Percentiles rank a stretch among this genome's conserved stretches.
These are phyloP conservation scores for Ophiostoma triangulosporum DNA, from an alignment of 2,329 filamentous ascomycete genomes.

Conservation along the genomic window DNA sequence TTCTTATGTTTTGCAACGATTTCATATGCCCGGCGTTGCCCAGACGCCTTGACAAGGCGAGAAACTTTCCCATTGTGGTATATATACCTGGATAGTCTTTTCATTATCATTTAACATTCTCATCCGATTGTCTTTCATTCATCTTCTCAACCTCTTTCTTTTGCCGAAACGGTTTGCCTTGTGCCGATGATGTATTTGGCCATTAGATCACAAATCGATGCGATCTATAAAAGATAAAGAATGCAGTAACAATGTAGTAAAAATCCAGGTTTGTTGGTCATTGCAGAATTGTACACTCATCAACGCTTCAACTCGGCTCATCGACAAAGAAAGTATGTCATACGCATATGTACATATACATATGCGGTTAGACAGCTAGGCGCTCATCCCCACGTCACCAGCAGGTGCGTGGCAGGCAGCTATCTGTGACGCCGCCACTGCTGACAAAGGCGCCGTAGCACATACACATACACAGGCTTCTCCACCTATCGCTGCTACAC, in stretches of 20 bases:
- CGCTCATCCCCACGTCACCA: background rate
- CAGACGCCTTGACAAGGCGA: background rate
- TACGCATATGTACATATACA: background rate
- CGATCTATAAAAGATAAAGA: too few species aligned
- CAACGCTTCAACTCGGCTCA: too few species aligned
- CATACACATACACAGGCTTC: background rate
- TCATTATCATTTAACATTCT: background rate
- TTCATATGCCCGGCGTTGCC: background rate
- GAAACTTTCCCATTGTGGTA: background rate
- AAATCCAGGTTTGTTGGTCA: too few species aligned
- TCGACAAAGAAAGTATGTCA: too few species aligned
- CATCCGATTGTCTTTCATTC: background rate
- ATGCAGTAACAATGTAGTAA: too few species aligned
- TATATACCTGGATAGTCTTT: background rate
- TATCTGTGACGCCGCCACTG: slow-evolving; percentile 5
- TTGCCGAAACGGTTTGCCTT: background rate
- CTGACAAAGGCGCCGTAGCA: background rate
- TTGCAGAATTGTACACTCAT: too few species aligned
- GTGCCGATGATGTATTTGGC: background rate
- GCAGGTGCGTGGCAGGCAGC: slow-evolving; percentile 3
- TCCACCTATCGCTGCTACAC: background rate
- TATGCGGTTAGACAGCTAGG: slow-evolving; percentile 1
- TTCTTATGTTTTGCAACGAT: background rate
- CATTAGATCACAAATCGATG: too few species aligned
- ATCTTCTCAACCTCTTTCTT: background rate